phyloP scores from a whole-genome alignment of 2,329 filamentous ascomycete species.

The Talaromyces pinophilus region DNA sequence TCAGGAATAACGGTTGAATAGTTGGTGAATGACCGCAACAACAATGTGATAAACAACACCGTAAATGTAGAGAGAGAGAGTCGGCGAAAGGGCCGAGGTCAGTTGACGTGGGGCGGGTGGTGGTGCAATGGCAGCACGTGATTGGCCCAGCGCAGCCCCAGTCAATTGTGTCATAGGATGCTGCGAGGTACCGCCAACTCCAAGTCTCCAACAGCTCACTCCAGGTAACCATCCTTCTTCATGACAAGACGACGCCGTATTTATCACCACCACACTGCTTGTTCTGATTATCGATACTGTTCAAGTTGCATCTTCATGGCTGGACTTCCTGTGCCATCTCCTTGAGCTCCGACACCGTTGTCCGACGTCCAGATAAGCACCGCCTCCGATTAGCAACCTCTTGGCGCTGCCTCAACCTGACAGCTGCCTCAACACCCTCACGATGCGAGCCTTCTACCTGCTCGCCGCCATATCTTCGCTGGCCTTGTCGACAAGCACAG shows the following conservation, averaged over 20 bases:
- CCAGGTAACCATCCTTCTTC: constrained; percentile 1
- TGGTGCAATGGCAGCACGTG: too few species aligned
- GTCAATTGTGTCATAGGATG: constrained; percentile 7
- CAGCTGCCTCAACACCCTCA: constrained; percentile 9
- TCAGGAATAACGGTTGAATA: neutral
- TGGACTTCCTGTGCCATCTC: neutral
- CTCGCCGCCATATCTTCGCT: constrained; percentile 20
- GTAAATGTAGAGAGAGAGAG: neutral
- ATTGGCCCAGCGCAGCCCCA: neutral
- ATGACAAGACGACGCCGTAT: neutral
- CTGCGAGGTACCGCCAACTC: neutral
- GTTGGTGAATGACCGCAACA: neutral
- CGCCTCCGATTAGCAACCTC: neutral
- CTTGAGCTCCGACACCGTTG: constrained; percentile 3
- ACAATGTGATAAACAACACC: neutral
- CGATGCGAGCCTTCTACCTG: constrained; percentile 19
- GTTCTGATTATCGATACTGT: neutral
- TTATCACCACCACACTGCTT: too few species aligned
- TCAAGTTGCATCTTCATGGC: constrained; percentile 6
- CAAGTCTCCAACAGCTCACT: neutral
- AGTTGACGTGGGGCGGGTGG: neutral
- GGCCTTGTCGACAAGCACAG: constrained; percentile 29
- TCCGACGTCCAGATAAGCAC: neutral
- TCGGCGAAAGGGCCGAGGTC: neutral
- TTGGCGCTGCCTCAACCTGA: constrained; percentile 6